Conservation (phyloP, 2,329 filamentous ascomycete genomes). For the Colletotrichum viniferum region DNA sequence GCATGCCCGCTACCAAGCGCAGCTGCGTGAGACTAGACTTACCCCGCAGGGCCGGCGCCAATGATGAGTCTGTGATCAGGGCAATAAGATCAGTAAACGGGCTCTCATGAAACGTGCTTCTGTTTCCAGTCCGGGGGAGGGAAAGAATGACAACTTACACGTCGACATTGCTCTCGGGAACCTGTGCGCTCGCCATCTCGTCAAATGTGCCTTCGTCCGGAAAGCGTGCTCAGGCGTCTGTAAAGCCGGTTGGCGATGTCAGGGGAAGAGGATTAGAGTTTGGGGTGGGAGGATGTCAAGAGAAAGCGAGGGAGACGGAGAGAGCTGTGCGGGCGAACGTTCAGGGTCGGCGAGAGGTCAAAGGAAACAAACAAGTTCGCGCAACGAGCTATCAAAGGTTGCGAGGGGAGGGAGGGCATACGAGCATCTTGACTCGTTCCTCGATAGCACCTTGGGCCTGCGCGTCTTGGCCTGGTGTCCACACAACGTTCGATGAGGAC, state of each 20-base stretch:
- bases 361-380: neutral
- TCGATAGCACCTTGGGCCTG: neutral
- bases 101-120: neutral
- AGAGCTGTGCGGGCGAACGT: neutral
- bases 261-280: neutral
- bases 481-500: neutral
- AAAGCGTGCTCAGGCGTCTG: neutral
- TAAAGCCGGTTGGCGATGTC: neutral
- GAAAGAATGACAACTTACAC: conserved; percentile 23
- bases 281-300: neutral
- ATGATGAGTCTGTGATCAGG: conserved; percentile 38
- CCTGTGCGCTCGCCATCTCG: conserved; percentile 7
- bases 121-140: neutral
- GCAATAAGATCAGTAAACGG: conserved; percentile 1
- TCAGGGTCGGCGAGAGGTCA: neutral
- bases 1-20: neutral
- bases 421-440: conserved; percentile 1
- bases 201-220: neutral
- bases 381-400: neutral
- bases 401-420: neutral
- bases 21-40: neutral
- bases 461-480: neutral
- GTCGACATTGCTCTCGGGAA: conserved; percentile 29
- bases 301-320: neutral
- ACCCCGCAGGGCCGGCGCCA: conserved; percentile 36